These are phyloP conservation scores for Allantophomopsis cytisporea DNA, from an alignment of 2,329 filamentous ascomycete genomes.

Conservation along the genomic window DNA sequence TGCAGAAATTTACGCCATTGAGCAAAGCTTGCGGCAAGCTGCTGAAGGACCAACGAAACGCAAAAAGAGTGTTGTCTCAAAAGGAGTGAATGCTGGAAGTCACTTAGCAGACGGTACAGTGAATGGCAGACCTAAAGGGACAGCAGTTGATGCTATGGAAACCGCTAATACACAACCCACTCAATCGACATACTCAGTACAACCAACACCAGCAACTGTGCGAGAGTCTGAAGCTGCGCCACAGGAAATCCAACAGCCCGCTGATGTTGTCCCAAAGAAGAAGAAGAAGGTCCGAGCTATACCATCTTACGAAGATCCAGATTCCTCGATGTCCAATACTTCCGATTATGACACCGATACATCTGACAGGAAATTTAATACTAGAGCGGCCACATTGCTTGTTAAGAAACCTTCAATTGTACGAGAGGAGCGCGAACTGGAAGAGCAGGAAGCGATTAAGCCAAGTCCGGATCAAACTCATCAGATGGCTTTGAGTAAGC, in stretches of 20 bases:
- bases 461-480: slow-evolving; percentile 52
- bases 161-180: slow-evolving; percentile 5
- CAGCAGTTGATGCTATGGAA: slow-evolving; percentile 25
- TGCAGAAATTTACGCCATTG: slow-evolving; percentile 26
- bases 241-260: neutral
- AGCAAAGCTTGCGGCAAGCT: slow-evolving; percentile 25
- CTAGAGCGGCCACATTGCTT: slow-evolving; percentile 10
- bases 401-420: slow-evolving; percentile 29
- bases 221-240: slow-evolving; percentile 3
- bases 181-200: slow-evolving; percentile 1
- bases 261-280: slow-evolving; percentile 3
- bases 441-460: slow-evolving; percentile 20
- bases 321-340: slow-evolving; percentile 12
- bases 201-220: neutral
- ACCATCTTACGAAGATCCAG: slow-evolving; percentile 12
- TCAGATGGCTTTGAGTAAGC: slow-evolving; percentile 33
- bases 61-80: slow-evolving; percentile 19
- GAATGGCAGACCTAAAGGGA: slow-evolving; percentile 33
- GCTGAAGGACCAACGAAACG: slow-evolving; percentile 24
- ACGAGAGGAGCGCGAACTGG: slow-evolving; percentile 28
- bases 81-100: slow-evolving; percentile 21
- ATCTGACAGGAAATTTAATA: slow-evolving; percentile 6
- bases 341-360: slow-evolving; percentile 17
- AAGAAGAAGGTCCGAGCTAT: slow-evolving; percentile 12
- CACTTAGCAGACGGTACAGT: slow-evolving; percentile 35